These are phyloP conservation scores for Incumbomyces delicatus DNA, from an alignment of 2,329 filamentous ascomycete genomes.

Conservation along the genomic window DNA sequence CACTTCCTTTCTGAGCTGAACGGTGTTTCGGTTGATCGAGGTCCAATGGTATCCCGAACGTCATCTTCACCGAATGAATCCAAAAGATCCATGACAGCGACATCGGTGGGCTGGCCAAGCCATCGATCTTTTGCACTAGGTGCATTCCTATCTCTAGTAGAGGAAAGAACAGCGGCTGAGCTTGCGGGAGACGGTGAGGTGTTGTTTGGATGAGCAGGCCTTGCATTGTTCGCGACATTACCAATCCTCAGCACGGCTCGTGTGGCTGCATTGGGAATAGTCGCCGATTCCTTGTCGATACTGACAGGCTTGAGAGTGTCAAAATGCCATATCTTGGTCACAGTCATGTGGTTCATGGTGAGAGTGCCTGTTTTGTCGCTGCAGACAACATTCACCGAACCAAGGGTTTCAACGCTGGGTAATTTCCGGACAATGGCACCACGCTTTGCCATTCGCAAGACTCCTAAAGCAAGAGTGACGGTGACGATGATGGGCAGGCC, in stretches of 20 bases:
- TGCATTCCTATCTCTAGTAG: conserved; percentile 56
- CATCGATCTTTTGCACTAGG: conserved; percentile 70
- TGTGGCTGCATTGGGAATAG: conserved; percentile 60
- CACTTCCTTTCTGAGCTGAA: conserved; percentile 98
- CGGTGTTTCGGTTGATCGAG: conserved; percentile 72
- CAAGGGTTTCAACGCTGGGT: conserved; percentile 92
- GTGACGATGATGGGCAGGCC: conserved; percentile 97
- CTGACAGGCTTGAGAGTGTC: conserved; percentile 52
- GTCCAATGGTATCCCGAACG: conserved; percentile 74
- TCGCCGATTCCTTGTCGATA: conserved; percentile 44
- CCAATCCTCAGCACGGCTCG: conserved; percentile 78
- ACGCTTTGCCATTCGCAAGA: conserved; percentile 89
- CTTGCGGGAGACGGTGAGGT: conserved; percentile 59
- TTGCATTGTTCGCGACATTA: conserved; percentile 92
- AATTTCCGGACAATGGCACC: conserved; percentile 92
- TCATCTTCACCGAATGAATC: conserved; percentile 89
- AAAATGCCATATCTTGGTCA: conserved; percentile 93
- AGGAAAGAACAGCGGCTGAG: conserved; percentile 74
- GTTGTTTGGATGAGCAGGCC: conserved; percentile 63
- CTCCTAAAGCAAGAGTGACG: conserved; percentile 86
- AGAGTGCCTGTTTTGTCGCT: conserved; percentile 96
- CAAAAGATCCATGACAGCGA: conserved; percentile 88
- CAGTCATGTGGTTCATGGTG: conserved; percentile 97
- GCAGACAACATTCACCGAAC: conserved; percentile 99
- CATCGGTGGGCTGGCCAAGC: conserved; percentile 94